Conservation (phyloP, 441 rosid species). For the Populus hybrid region DNA sequence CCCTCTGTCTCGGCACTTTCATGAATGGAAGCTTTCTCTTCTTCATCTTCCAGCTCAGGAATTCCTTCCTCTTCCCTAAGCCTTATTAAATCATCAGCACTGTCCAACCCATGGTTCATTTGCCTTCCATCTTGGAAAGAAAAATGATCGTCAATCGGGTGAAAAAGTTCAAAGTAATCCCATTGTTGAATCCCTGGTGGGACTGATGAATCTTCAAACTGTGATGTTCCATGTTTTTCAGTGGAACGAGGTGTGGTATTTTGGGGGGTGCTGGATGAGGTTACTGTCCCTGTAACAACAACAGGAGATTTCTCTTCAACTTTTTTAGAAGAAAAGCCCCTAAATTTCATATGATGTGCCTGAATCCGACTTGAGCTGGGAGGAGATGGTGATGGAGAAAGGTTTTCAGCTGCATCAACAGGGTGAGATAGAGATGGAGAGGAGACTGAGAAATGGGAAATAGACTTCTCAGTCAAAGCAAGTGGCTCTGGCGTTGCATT, state of each 20-base stretch:
- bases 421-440: constrained; percentile 64
- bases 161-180: constrained; percentile 83
- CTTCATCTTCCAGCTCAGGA: constrained; percentile 68
- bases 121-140: constrained; percentile 53
- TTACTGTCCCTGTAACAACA: constrained; percentile 41
- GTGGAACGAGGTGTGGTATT: constrained; percentile 35
- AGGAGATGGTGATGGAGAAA: constrained; percentile 66
- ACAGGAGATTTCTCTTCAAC: constrained; percentile 73
- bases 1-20: constrained; percentile 52
- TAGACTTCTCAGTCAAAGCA: constrained; percentile 58
- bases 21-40: constrained; percentile 50
- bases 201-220: constrained; percentile 45
- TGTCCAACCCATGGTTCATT: constrained; percentile 34
- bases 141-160: constrained; percentile 60
- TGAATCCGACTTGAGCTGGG: constrained; percentile 54
- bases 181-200: constrained; percentile 65
- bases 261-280: constrained; percentile 51
- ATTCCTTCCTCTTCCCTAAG: constrained; percentile 61
- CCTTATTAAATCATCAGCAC: constrained; percentile 46
- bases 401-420: constrained; percentile 39
- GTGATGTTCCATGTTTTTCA: constrained; percentile 45
- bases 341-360: constrained; percentile 70
- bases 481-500: constrained; percentile 77
- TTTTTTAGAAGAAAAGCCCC: constrained; percentile 49
- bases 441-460: constrained; percentile 60